phyloP scores from a whole-genome alignment of 108 stramenopile genomes.

The Skeletonema marinoi region DNA sequence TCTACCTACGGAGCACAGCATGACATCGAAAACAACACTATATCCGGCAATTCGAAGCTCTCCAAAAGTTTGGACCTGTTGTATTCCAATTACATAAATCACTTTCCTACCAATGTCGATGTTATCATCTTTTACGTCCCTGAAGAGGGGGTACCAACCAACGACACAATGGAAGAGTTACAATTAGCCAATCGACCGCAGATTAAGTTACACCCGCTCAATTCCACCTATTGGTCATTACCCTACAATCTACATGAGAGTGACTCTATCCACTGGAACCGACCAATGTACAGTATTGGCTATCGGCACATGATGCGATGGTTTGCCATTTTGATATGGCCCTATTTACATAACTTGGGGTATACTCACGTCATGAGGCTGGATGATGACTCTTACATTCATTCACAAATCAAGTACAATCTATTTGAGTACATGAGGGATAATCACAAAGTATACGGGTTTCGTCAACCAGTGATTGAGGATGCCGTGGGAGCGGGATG shows the following conservation, averaged over 20 bases:
- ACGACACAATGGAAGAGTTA: background rate
- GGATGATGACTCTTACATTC: slow-evolving; percentile 82
- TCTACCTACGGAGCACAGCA: slow-evolving; percentile 27
- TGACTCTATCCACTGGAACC: slow-evolving; percentile 15
- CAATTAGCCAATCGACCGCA: slow-evolving; percentile 6
- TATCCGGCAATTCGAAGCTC: slow-evolving; percentile 20
- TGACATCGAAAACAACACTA: background rate
- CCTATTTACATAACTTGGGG: slow-evolving; percentile 47
- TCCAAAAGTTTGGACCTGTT: slow-evolving; percentile 50
- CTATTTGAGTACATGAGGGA: slow-evolving; percentile 71
- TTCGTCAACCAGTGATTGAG: slow-evolving; percentile 72
- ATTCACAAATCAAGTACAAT: slow-evolving; percentile 68
- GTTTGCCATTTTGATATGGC: slow-evolving; percentile 75
- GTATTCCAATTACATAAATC: slow-evolving; percentile 57
- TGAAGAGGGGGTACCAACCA: no score
- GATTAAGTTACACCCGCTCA: slow-evolving; percentile 10
- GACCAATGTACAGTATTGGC: slow-evolving; percentile 30
- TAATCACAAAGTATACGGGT: slow-evolving; percentile 63
- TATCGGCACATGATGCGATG: slow-evolving; percentile 82
- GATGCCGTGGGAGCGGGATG: slow-evolving; percentile 49
- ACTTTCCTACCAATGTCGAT: slow-evolving; percentile 10
- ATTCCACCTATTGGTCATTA: slow-evolving; percentile 10
- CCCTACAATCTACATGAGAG: slow-evolving; percentile 11
- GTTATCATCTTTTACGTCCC: slow-evolving; percentile 28
- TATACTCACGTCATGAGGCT: slow-evolving; percentile 80